These are phyloP conservation scores for Lentinus brumalis DNA, from an alignment of 768 basidiomycete species.

Conservation along the genomic window DNA sequence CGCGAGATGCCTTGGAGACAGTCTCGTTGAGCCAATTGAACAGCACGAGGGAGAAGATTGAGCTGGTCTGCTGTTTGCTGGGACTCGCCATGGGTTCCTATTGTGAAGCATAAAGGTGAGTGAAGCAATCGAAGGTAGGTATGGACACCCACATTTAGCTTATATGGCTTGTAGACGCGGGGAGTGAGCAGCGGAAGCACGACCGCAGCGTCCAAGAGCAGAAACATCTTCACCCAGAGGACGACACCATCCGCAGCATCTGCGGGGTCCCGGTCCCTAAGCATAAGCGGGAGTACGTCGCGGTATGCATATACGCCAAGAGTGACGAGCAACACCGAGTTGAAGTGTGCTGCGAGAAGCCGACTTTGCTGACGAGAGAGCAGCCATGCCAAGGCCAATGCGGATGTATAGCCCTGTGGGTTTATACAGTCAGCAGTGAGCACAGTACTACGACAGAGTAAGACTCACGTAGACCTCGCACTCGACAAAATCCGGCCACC, in stretches of 20 bases:
- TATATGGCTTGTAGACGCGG: slow-evolving; percentile 48
- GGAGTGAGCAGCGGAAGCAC: slow-evolving; percentile 58
- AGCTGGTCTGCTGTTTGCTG: slow-evolving; percentile 30
- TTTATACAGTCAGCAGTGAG: too few species aligned
- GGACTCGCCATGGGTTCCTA: neutral
- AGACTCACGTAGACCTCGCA: slow-evolving; percentile 1
- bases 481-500: neutral
- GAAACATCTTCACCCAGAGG: slow-evolving; percentile 53
- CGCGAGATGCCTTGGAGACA: slow-evolving; percentile 42
- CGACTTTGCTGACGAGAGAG: too few species aligned
- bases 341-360: slow-evolving; percentile 39
- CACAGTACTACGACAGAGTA: too few species aligned
- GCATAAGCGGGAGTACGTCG: slow-evolving; percentile 58
- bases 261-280: slow-evolving; percentile 46
- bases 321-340: slow-evolving; percentile 45
- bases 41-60: slow-evolving; percentile 33
- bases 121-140: too few species aligned
- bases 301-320: slow-evolving; percentile 55
- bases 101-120: too few species aligned
- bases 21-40: slow-evolving; percentile 56
- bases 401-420: too few species aligned
- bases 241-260: slow-evolving; percentile 49
- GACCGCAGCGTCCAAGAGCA: slow-evolving; percentile 46
- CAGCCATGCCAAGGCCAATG: too few species aligned
- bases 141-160: slow-evolving; percentile 47